A percentile compares a stretch with the other conserved stretches of the same genome.
Evolutionary conservation across 1,139 yeast genomes (phyloP).

Genomic region (Yamadazyma oceani): DNA sequence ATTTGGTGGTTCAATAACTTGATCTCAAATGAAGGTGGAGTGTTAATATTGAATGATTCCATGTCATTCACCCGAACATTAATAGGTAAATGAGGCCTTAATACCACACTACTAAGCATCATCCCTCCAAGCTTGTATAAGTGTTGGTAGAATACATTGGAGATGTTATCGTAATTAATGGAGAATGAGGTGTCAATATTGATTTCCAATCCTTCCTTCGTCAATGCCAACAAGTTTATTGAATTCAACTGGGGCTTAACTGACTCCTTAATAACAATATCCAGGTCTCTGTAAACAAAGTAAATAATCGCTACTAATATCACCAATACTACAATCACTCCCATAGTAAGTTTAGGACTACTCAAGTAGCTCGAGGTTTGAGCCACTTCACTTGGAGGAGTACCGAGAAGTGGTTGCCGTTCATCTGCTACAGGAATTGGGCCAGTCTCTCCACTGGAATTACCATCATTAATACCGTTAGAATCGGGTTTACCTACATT

Average conservation of each 20-base stretch:
- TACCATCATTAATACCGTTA: too few relatives aligned
- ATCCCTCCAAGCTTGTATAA: slow-evolving; percentile 18
- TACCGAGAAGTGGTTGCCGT: slow-evolving; percentile 11
- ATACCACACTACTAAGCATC: slow-evolving; percentile 9
- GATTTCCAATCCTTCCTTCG: slow-evolving; percentile 23
- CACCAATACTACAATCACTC: slow-evolving; percentile 16
- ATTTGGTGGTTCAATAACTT: slow-evolving; percentile 10
- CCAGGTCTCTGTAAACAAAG: slow-evolving; percentile 19
- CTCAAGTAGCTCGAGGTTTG: slow-evolving; percentile 12
- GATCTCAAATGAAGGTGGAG: slow-evolving; percentile 11
- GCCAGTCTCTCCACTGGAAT: slow-evolving; percentile 2
- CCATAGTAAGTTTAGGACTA: slow-evolving; percentile 17
- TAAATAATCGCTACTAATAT: slow-evolving; percentile 17
- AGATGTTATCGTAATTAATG: slow-evolving; percentile 27
- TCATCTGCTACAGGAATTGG: slow-evolving; percentile 13
- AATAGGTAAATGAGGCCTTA: slow-evolving; percentile 14
- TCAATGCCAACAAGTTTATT: slow-evolving; percentile 22
- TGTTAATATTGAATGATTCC: slow-evolving; percentile 15
- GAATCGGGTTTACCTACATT: too few relatives aligned
- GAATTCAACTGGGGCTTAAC: slow-evolving; percentile 20
- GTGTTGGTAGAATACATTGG: slow-evolving; percentile 20
- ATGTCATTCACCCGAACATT: slow-evolving; percentile 12
- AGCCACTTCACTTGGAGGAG: slow-evolving; percentile 3
- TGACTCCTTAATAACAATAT: slow-evolving; percentile 20
- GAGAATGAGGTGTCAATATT: slow-evolving; percentile 25